phyloP scores from a whole-genome alignment of 768 basidiomycete species.

The Mrakia frigida region DNA sequence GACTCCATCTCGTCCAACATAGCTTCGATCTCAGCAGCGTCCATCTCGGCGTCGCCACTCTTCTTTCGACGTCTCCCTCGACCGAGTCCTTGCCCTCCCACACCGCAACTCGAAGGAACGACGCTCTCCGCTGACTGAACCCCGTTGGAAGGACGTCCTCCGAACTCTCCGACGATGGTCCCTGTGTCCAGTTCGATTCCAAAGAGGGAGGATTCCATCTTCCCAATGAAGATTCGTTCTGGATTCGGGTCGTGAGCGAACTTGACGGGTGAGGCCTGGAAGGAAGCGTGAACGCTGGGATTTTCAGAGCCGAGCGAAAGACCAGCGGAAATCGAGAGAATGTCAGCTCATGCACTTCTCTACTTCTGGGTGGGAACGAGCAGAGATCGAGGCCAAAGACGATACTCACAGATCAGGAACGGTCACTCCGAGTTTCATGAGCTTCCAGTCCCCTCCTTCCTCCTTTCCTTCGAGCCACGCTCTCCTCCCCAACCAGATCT shows the following conservation, averaged over 20 bases:
- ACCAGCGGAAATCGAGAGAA: too few species aligned
- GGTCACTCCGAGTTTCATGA: constrained; percentile 83
- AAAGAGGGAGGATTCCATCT: constrained; percentile 72
- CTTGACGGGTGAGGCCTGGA: constrained; percentile 53
- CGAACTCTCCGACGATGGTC: constrained; percentile 41
- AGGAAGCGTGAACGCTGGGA: constrained; percentile 29
- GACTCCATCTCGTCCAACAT: constrained; percentile 59
- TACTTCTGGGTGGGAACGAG: background rate
- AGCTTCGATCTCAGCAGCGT: constrained; percentile 32
- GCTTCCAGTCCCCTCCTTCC: constrained; percentile 34
- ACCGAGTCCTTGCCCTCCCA: constrained; percentile 34
- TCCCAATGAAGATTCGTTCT: constrained; percentile 74
- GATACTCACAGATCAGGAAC: constrained; percentile 68
- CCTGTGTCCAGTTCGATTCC: constrained; percentile 48
- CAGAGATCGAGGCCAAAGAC: background rate
- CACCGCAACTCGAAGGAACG: constrained; percentile 5
- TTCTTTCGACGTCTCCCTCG: constrained; percentile 32
- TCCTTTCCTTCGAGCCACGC: background rate
- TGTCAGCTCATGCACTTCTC: background rate
- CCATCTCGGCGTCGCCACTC: background rate
- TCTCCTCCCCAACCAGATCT: constrained; percentile 13
- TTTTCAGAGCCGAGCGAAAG: background rate
- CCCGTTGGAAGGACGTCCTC: constrained; percentile 27
- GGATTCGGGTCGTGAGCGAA: constrained; percentile 58
- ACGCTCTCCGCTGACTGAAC: constrained; percentile 33